Evolutionary conservation across 2,329 filamentous ascomycete species (phyloP), one percentile per base, ranked within the genome.

Genomic region (Ophiostoma triangulosporum): DNA sequence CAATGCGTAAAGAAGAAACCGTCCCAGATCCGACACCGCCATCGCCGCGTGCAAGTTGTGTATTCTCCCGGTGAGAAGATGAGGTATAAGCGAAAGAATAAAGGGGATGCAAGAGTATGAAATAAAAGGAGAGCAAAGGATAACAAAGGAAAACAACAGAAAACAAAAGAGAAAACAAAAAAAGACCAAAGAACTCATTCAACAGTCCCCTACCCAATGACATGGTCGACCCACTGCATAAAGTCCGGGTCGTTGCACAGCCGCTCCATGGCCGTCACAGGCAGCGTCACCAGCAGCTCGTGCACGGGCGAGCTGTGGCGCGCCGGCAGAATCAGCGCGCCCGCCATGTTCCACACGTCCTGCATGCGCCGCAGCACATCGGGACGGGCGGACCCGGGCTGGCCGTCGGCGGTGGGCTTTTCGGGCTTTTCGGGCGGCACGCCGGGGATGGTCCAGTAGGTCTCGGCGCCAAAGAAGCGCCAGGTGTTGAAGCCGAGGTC

Each of bases 401-500:
- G 3, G 31, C 8, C 27, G 27, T 12, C 26, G n/a, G n/a, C n/a
- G n/a, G n/a, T n/a, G n/a, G n/a, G n/a, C n/a, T n/a, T n/a, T n/a
- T n/a, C n/a, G n/a, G n/a, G n/a, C n/a, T n/a, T n/a, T n/a, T 48
- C 46, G 29, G 46, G 9, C 29, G 3, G 20, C n/a, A 59, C 40
- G 4, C 64, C 65, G 0, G 65, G 62, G 12, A 68, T 59, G 6
- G 48, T 27, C 62, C 70, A 73, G 56, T 63, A 58, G 5, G 66
- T 64, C 55, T 73, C 69, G 22, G 66, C 68, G 1, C 70, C 71
- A 57, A 73, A 68, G 54, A 67, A 64, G 7, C 69, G 63, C 71
- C 71, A 73, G 4, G 70, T 72, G 57, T 73, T 73, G 63, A 73
- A 69, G 11, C 66, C 65, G 36, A 73, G 63, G 38, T 66, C 63